Evolutionary conservation across 2,329 filamentous ascomycete species (phyloP).

Genomic region (Lecanoromycetidae sp.): DNA sequence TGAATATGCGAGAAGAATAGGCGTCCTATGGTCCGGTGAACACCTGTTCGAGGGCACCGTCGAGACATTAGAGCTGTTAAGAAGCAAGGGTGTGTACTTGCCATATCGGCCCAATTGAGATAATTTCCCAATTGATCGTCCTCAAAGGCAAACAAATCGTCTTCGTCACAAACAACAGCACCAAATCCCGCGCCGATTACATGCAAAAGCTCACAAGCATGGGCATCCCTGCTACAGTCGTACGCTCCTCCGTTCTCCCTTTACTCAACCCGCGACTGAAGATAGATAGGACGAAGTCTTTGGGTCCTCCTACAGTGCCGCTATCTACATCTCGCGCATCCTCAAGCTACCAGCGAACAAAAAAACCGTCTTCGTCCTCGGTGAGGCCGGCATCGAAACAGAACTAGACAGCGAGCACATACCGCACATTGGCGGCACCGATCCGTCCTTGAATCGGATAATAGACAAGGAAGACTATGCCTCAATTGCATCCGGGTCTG

Average conservation of each 20-base stretch:
- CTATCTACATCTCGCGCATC: conserved; percentile 91
- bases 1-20: conserved; percentile 40
- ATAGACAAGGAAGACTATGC: conserved; percentile 71
- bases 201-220: conserved; percentile 76
- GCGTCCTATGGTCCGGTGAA: conserved; percentile 93
- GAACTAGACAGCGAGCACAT: conserved; percentile 73
- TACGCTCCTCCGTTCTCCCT: conserved; percentile 22
- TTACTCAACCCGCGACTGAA: neutral
- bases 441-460: conserved; percentile 63
- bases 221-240: conserved; percentile 63
- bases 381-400: conserved; percentile 80
- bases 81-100: conserved; percentile 55
- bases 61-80: conserved; percentile 73
- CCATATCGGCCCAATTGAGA: conserved; percentile 11
- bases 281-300: conserved; percentile 73
- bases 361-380: conserved; percentile 89
- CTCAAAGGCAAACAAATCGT: conserved; percentile 70
- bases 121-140: conserved; percentile 1
- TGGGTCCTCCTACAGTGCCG: conserved; percentile 85
- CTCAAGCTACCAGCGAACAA: conserved; percentile 64
- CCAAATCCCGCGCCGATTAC: conserved; percentile 87
- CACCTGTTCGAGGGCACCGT: conserved; percentile 74
- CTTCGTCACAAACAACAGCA: conserved; percentile 98
- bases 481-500: conserved; percentile 56
- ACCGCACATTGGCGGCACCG: conserved; percentile 73